Conservation (phyloP, 352 stramenopile species). For the Thraustochytrium sp. region DNA sequence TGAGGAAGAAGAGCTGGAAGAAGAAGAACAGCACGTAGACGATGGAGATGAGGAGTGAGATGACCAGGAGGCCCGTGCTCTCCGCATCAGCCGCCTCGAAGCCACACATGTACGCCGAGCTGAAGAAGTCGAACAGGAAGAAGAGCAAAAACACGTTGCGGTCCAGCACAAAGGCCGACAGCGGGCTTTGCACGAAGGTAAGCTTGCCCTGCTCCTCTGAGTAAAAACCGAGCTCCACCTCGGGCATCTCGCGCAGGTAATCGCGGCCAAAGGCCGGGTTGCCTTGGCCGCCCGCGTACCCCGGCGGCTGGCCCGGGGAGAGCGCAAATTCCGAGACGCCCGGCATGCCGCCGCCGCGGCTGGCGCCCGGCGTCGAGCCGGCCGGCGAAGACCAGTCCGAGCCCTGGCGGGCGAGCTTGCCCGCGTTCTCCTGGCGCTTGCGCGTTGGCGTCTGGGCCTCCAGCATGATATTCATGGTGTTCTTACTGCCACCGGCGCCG, state of each 20-base stretch:
- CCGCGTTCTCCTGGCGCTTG: not conserved
- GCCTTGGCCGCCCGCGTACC: too few species aligned
- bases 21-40: constrained; percentile 8
- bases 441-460: constrained; percentile 29
- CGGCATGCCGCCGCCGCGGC: too few species aligned
- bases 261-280: too few species aligned
- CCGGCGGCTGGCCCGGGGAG: too few species aligned
- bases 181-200: not conserved
- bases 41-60: not conserved
- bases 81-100: not conserved
- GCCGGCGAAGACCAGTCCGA: too few species aligned
- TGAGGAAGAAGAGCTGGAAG: constrained; percentile 28
- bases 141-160: constrained; percentile 28
- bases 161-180: constrained; percentile 17
- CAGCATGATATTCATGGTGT: constrained; percentile 34
- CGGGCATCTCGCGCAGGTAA: not conserved
- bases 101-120: constrained; percentile 7
- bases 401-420: too few species aligned
- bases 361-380: too few species aligned
- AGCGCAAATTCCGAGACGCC: too few species aligned
- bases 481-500: not conserved
- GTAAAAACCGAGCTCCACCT: not conserved
- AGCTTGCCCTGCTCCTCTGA: not conserved
- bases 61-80: not conserved
- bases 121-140: not conserved